Evolutionary conservation across 1,139 yeast species (phyloP).

Genomic region (Arxiozyma bovina): DNA sequence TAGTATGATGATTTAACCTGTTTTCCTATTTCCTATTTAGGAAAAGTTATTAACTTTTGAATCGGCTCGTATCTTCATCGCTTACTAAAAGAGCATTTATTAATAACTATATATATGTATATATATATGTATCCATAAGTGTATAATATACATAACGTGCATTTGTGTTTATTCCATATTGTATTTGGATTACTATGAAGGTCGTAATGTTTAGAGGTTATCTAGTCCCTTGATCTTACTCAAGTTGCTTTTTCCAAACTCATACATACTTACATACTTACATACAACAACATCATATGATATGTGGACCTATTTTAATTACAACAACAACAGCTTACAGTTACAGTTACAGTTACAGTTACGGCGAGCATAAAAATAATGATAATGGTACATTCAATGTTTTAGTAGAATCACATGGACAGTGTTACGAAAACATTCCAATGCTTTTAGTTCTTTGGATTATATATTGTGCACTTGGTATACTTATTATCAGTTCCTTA

Average conservation of each 20-base stretch:
- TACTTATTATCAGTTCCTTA: neutral
- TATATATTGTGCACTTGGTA: neutral
- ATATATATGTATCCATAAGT: too few species aligned
- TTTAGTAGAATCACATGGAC: neutral
- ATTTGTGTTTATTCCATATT: too few species aligned
- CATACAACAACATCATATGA: neutral
- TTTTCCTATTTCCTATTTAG: neutral
- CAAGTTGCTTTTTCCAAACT: too few species aligned
- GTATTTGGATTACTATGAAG: too few species aligned
- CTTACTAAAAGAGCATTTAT: neutral
- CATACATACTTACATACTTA: too few species aligned
- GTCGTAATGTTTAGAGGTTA: too few species aligned
- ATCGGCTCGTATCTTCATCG: conserved; percentile 1
- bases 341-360: too few species aligned
- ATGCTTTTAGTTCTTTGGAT: conserved; percentile 1
- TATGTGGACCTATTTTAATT: neutral
- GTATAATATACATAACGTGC: too few species aligned
- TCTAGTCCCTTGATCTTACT: too few species aligned
- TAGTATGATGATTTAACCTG: neutral
- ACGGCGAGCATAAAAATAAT: too few species aligned
- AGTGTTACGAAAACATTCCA: neutral
- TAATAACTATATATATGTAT: too few species aligned
- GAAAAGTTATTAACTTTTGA: neutral
- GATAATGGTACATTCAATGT: neutral
- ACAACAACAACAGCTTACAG: too few species aligned